Conservation (phyloP, 257 asterid species). For the Echium plantagineum region DNA sequence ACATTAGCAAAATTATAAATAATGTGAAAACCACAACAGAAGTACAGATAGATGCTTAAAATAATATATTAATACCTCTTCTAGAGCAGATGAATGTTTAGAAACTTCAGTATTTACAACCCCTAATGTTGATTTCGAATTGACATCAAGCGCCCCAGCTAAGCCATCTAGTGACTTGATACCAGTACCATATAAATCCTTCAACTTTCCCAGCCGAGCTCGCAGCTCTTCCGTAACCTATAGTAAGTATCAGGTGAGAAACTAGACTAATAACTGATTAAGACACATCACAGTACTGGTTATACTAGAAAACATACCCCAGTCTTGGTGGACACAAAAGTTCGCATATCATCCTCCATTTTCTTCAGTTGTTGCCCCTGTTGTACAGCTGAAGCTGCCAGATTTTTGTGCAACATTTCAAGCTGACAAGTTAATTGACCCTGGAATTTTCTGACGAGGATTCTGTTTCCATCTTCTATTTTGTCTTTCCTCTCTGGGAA, state of each 20-base stretch:
- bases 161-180: slow-evolving; percentile 61
- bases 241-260: slow-evolving; percentile 13
- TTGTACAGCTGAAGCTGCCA: slow-evolving; percentile 81
- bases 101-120: slow-evolving; percentile 71
- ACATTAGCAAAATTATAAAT: too few species aligned
- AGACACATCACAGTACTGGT: slow-evolving; percentile 3
- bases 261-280: background rate
- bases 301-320: slow-evolving; percentile 35
- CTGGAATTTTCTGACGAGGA: slow-evolving; percentile 70
- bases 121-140: slow-evolving; percentile 66
- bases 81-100: slow-evolving; percentile 65
- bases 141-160: slow-evolving; percentile 69
- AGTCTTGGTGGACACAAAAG: slow-evolving; percentile 76
- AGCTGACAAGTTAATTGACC: slow-evolving; percentile 81
- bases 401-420: slow-evolving; percentile 65
- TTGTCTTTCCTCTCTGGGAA: slow-evolving; percentile 82
- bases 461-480: slow-evolving; percentile 77
- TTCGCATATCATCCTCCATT: slow-evolving; percentile 96
- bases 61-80: slow-evolving; percentile 47
- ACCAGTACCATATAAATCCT: slow-evolving; percentile 69
- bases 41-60: slow-evolving; percentile 3
- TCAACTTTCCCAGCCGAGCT: slow-evolving; percentile 50
- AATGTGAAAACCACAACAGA: slow-evolving; percentile 8
- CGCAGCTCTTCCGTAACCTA: slow-evolving; percentile 93
- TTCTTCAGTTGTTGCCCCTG: slow-evolving; percentile 79